Base-by-base conservation (phyloP, 2,329 filamentous ascomycete genomes). In the Trichophyton schoenleinii region DNA sequence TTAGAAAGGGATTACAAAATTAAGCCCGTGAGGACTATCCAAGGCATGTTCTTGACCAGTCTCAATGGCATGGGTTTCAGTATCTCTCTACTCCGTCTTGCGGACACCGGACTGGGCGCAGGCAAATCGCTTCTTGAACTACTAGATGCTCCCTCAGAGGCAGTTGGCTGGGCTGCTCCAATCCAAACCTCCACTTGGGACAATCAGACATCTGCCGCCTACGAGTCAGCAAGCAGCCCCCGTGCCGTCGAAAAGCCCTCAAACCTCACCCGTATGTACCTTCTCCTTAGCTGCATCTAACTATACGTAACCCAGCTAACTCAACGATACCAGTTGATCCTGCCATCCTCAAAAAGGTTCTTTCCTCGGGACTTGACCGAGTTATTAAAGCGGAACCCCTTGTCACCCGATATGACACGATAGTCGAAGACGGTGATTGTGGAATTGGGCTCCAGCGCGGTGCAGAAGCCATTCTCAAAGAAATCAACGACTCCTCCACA, bases 401-500 rank as follows among this genome's bases (percentile, higher is more conserved):
- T 48, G 77, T 88, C 60, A 88, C 86, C 9, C 80, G 77, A 60
- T 88, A 81, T 69, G 86, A 88, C 69, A 95, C 89, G 0, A 83
- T 94, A 11, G 89, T 95, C 25, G 91, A 91, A 48, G 91, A 96
- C 70, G 91, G 91, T 55, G 91, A 96, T 74, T 96, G 91, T 69
- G 91, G 91, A 8, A 88, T 90, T 62, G 89, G 89, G 3, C 78
- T 96, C 64, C 90, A 89, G 77, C 85, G 90, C 64, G 91, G 91
- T 57, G 90, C 91, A n/a, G 87, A 95, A 79, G 77, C 77, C 38
- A 73, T 82, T 28, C 72, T 80, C 22, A 71, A 72, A 53, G 69
- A 77, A 62, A 67, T 83, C 7, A 67, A 74, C 41, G 68, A 70
- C 60, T 66, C 71, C 6, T 67, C 70, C 18, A 71, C 73, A 9